Evolutionary conservation across 2,329 filamentous ascomycete genomes (phyloP), one percentile per base, ranked within the genome.

Genomic region (Blastomyces parvus): DNA sequence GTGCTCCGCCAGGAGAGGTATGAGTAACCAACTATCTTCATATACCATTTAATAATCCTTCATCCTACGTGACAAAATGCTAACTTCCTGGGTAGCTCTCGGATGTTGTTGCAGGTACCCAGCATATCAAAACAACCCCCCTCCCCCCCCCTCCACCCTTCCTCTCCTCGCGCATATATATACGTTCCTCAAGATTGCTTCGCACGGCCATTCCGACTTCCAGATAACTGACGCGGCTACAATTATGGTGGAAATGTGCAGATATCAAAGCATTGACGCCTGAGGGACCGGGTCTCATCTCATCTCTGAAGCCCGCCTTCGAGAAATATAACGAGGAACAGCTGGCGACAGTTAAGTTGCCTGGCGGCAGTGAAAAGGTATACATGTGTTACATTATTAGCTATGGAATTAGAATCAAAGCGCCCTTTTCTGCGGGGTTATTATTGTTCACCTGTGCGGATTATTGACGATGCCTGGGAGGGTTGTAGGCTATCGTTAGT

Each of bases 281-380:
- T 66, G 85, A 88, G 69, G 85, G 86, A 52, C 84, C 86, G 46
- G 80, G 83, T 62, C 80, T 94, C 66, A 79, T 92, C 62, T 79
- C 85, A 65, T 86, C 89, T 67, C 87, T 97, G 61, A 84, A 83
- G 7, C 89, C 91, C 0, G 91, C 94, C 0, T 95, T 96, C 75
- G 83, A 92, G 78, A 91, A 89, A 77, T 97, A 99, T 83, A 97
- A 97, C 71, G 93, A 99, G 78, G 88, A 92, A 77, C 94, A 99
- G 77, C 89, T 97, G 76, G 80, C 86, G 59, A 91, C 91, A 19
- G 88, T 90, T 66, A 96, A 95, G 82, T 84, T 99, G 63, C 93
- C 93, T 0, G 91, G 91, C 38, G 86, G 89, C 73, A 93, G 86
- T 76, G 86, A 91, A 75, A 79, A 88, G 78, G 91, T 95, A 73